Evolutionary conservation across 805 yeast genomes (phyloP).

Genomic region (Vanderwaltozyma polyspora): DNA sequence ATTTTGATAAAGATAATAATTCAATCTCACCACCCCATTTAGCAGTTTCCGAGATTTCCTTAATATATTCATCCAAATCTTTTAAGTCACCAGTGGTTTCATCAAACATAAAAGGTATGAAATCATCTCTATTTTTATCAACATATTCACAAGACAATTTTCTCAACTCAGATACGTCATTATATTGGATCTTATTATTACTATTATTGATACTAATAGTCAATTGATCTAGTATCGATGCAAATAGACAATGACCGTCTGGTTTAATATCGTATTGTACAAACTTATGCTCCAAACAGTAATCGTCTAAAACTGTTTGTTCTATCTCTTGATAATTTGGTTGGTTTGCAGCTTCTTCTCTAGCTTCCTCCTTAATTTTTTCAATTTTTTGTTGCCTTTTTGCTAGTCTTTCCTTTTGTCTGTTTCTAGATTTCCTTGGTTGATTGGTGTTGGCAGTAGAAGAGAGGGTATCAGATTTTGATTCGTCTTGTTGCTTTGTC

Average conservation of each 20-base stretch:
- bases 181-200: slow-evolving; percentile 2
- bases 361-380: slow-evolving; percentile 54
- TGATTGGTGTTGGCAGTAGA: slow-evolving; percentile 8
- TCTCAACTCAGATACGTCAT: slow-evolving; percentile 40
- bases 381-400: slow-evolving; percentile 61
- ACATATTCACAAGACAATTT: slow-evolving; percentile 56
- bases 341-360: slow-evolving; percentile 49
- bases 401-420: slow-evolving; percentile 77
- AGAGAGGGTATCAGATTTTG: neutral
- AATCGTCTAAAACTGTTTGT: slow-evolving; percentile 46
- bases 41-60: slow-evolving; percentile 60
- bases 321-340: slow-evolving; percentile 68
- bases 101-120: slow-evolving; percentile 72
- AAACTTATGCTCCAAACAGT: slow-evolving; percentile 41
- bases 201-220: slow-evolving; percentile 18
- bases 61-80: slow-evolving; percentile 58
- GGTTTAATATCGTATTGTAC: slow-evolving; percentile 62
- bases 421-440: slow-evolving; percentile 43
- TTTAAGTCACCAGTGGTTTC: slow-evolving; percentile 55
- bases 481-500: slow-evolving; percentile 11
- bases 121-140: slow-evolving; percentile 52
- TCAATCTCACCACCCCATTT: slow-evolving; percentile 97
- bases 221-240: slow-evolving; percentile 75
- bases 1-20: slow-evolving; percentile 65
- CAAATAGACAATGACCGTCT: slow-evolving; percentile 90